Base-by-base conservation (phyloP, 805 yeast species). In the Kockiozyma suomiensis region DNA sequence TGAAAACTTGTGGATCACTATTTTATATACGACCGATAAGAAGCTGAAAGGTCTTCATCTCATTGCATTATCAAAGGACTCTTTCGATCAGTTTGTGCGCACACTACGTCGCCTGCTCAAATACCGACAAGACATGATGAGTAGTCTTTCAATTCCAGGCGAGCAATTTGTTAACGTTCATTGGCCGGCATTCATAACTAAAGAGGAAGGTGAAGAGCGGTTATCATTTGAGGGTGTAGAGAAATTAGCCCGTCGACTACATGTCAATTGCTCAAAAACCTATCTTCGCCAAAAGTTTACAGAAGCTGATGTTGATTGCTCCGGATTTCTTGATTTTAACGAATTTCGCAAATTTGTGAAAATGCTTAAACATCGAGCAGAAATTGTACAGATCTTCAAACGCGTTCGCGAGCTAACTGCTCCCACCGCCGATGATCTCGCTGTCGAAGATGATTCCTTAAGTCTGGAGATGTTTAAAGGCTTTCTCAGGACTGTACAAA, bases 31-130 rank as follows among this genome's bases (percentile, higher is more conserved):
- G 58, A 77, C 82, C 56, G 78, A 81, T 1, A 78, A 82, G 53
- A 88, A 87, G 70, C 76, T 90, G 47, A 88, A 90, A 68, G 88
- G 92, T 0, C 72, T 94, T 54, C 97, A 93, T 73, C 73, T 91
- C 15, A 83, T 92, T 7, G 91, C 96, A 0, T 72, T 80, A 0
- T 75, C 79, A 7, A 75, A 74, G 50, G 73, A 72, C 26, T 86
- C 83, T 42, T 83, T 81, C 53, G 80, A 87, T 67, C 61, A 80
- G 65, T 77, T 90, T 70, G 69, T 85, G 33, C 69, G 76, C 33
- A 84, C 89, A 33, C 72, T 88, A 17, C 78, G 78, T 46, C 79
- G 82, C 40, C 73, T 91, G 13, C 81, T 82, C 1, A 75, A 76
- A 38, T 81, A 84, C 53, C 78, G 92, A 55, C 79, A 82, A 50